Evolutionary conservation across 495 filamentous ascomycete species (phyloP).

Genomic region (Amphirosellinia nigrospora): DNA sequence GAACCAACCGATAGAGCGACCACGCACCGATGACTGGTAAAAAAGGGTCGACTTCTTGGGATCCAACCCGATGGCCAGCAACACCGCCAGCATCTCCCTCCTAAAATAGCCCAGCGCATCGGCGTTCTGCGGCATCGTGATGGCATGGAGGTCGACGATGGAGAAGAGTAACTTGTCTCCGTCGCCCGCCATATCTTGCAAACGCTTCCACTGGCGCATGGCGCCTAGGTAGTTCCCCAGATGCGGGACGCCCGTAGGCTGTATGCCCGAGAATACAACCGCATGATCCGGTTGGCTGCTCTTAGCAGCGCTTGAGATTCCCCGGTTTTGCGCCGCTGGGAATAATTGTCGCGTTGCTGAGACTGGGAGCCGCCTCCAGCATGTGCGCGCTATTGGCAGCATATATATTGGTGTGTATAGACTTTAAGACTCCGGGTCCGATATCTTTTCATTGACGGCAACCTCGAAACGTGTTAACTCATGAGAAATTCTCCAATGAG

Average conservation of each 20-base stretch:
- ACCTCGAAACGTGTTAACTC: background rate
- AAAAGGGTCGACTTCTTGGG: conserved; percentile 80
- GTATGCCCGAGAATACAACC: conserved; percentile 91
- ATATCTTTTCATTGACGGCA: background rate
- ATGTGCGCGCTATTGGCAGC: conserved; percentile 33
- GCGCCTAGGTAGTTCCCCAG: conserved; percentile 96
- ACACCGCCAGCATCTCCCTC: conserved; percentile 74
- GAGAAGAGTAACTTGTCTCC: conserved; percentile 73
- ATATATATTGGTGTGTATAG: conserved; percentile 28
- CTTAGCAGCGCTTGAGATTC: background rate
- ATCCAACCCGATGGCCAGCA: conserved; percentile 85
- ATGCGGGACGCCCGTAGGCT: conserved; percentile 95
- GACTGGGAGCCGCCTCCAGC: conserved; percentile 33
- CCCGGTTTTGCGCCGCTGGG: background rate
- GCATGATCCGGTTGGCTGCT: conserved; percentile 30
- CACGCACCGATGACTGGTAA: conserved; percentile 71
- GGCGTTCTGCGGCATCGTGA: conserved; percentile 75
- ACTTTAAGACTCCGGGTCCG: background rate
- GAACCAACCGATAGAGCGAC: background rate
- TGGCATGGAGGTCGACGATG: conserved; percentile 91
- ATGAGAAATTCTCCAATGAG: too few species aligned
- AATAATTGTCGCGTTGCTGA: conserved; percentile 23
- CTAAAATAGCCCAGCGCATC: conserved; percentile 64
- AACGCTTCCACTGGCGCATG: conserved; percentile 79
- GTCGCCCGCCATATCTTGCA: conserved; percentile 68